These are phyloP conservation scores for Solanum rostratum DNA, from an alignment of 257 asterid species.

Conservation along the genomic window DNA sequence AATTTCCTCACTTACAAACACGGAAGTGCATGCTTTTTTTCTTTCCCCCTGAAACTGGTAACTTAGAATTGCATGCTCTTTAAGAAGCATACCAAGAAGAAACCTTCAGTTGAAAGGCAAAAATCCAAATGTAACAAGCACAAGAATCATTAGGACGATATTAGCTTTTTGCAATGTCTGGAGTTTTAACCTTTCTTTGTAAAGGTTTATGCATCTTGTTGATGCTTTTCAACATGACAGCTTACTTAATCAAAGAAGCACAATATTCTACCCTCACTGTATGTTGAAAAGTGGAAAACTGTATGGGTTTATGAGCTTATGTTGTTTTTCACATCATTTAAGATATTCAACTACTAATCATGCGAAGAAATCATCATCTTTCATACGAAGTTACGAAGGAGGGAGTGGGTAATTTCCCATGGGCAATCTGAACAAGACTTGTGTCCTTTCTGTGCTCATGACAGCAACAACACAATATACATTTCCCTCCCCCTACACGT, in stretches of 20 bases:
- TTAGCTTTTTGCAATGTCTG: not conserved
- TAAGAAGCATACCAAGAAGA: not conserved
- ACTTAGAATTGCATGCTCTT: not conserved
- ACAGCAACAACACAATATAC: not conserved
- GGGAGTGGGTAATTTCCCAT: not conserved
- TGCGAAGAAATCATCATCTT: not conserved
- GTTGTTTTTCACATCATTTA: not conserved
- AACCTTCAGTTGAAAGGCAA: not conserved
- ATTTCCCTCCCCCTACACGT: not conserved
- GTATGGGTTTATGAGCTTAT: not conserved
- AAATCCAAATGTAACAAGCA: not conserved
- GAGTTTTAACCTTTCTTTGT: not conserved
- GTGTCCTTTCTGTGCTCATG: not conserved
- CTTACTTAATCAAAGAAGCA: not conserved
- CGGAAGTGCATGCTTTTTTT: not conserved
- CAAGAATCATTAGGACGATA: not conserved
- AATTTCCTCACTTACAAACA: not conserved
- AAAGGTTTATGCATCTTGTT: not conserved
- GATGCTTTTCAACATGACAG: not conserved
- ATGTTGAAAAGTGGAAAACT: not conserved
- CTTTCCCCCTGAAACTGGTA: too few species aligned
- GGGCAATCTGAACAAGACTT: too few species aligned
- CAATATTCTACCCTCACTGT: not conserved
- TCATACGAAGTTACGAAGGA: not conserved
- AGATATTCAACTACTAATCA: not conserved